These are phyloP conservation scores for Tetrahymena thermophila DNA, from an alignment of 73 alveolate species.

Conservation along the genomic window DNA sequence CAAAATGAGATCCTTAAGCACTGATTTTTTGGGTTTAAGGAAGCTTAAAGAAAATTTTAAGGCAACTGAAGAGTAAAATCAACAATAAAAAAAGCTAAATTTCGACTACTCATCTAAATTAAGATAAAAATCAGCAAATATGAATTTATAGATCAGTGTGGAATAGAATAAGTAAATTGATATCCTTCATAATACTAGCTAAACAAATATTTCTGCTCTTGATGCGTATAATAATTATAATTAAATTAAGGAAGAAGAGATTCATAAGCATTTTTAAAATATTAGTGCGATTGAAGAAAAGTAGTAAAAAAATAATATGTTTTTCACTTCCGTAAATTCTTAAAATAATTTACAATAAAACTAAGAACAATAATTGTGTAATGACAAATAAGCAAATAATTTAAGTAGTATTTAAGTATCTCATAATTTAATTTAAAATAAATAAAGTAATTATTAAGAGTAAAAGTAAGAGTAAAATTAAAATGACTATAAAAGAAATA, in stretches of 20 bases:
- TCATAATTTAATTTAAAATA: too few species aligned
- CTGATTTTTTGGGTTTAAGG: neutral
- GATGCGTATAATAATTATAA: neutral
- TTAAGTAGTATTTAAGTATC: too few species aligned
- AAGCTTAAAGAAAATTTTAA: neutral
- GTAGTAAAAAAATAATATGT: neutral
- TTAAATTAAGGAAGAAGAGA: neutral
- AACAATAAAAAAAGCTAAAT: neutral
- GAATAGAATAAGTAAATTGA: neutral
- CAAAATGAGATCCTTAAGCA: neutral
- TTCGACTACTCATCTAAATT: neutral
- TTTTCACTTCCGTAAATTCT: neutral
- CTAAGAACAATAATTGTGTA: neutral
- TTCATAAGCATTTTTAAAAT: neutral
- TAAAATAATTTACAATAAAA: neutral
- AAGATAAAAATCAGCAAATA: neutral
- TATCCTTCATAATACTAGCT: neutral
- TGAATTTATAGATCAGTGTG: neutral
- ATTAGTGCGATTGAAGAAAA: neutral
- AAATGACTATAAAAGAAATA: neutral
- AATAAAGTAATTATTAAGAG: too few species aligned
- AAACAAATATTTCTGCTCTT: neutral
- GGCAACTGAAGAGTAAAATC: neutral
- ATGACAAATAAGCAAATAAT: too few species aligned
- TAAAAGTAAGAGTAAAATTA: neutral